Base-by-base conservation (phyloP, 805 yeast genomes). In the Candida manassasensis region DNA sequence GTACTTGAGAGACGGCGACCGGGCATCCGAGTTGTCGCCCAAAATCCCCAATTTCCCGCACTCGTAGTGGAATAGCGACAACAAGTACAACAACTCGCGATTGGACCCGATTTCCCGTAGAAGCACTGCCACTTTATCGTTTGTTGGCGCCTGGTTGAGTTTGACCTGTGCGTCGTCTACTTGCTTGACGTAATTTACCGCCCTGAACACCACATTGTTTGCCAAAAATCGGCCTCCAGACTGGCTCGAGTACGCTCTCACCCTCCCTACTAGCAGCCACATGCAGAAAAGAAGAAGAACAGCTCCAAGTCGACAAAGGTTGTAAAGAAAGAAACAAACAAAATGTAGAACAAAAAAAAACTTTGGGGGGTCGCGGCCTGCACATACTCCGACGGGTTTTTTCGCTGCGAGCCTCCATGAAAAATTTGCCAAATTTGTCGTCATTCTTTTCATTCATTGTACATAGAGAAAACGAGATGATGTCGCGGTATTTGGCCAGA, bases 61-160 rank as follows among this genome's bases (percentile, higher is more conserved):
- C 38, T 63, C 62, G 10, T 37, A 33, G 35, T 61, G 62, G 44
- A 65, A 63, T 10, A 51, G 40, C 29, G 59, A 47, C 16, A 67
- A 42, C 10, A 60, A 42, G 32, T 45, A 49, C 25, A 59, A 45
- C 12, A 65, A 43, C 36, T 65, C 69, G 2, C 59, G 55, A 12
- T 49, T 47, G 17, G 31, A 40, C 3, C 39, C 38, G 9, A 64
- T 56, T 10, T 38, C 37, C 2, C 33, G 34, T 32, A 67, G 36
- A 7, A 67, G 44, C 19, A 48, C 40, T 3, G 37, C 38, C 3
- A 59, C 50, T 45, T 63, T 55, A 7, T 28, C 42, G 6, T 37
- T 32, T 4, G 48, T 41, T 2, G 61, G 37, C 4, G 55, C 43
- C 8, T 47, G 35, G 10, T 39, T 50, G 12, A 63, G 38, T 19